Base-by-base conservation (phyloP, 192 early-diverging fungal genomes). In the Gaertneriomyces sp. region DNA sequence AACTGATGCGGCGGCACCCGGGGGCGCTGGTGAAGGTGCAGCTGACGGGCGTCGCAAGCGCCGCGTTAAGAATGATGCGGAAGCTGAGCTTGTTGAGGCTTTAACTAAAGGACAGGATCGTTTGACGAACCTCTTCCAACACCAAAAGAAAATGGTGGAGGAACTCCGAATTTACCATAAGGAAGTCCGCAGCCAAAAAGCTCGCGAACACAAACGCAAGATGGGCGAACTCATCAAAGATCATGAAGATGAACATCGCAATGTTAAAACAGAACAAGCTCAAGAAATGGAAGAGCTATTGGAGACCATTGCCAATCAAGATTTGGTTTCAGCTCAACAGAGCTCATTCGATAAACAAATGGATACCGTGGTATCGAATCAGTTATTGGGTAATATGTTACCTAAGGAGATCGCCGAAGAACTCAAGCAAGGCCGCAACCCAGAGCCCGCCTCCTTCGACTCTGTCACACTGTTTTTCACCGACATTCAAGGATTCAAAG, bases 401-500 rank as follows among this genome's bases (percentile, higher is more conserved):
- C 77, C 77, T 20, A 19, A 16, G 5, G 47, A 60, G 10, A 60
- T 76, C 0, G 58, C 74, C 41, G 53, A 56, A 39, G 59, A 61
- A n/a, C 61, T 79, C 20, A 64, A 77, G 50, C 66, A 58, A 6
- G 75, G 68, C 33, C 51, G 68, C 2, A 46, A 55, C 16, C 64
- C 74, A 2, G 46, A 38, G 25, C 77, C 77, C 11, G 19, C 64
- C 41, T 63, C 61, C 5, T 79, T 63, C 61, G 71, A 76, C 16
- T 50, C 39, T n/a, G 63, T 55, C 11, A 60, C 74, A 2, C 58
- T 79, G 9, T 74, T 79, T 53, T 79, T 70, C 49, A 64, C 68
- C 11, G 77, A 79, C 64, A 60, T 79, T 38, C 39, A 52, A 55
- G 77, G 77, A 3, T 79, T 79, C 68, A 79, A 76, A 20, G 56